A percentile compares a stretch with the other conserved stretches of the same genome.
These are phyloP conservation scores for Prunus dulcis DNA, from an alignment of 306 rosid species.

Conservation along the genomic window DNA sequence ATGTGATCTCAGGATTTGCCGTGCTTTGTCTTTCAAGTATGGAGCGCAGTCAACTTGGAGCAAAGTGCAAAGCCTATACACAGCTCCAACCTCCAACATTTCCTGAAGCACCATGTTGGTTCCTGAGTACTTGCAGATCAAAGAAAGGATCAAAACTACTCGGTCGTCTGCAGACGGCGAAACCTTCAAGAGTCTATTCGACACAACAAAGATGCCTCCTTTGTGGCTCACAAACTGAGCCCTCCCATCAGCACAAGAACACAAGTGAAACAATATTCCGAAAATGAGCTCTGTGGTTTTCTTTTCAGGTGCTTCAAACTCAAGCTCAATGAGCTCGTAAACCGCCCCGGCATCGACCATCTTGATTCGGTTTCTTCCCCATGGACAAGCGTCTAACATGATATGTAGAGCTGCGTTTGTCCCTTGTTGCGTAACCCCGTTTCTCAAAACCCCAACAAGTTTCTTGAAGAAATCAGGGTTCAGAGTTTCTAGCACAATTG, in stretches of 20 bases:
- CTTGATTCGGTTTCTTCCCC: slow-evolving; percentile 38
- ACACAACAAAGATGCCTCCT: slow-evolving; percentile 44
- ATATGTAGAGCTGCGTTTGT: slow-evolving; percentile 40
- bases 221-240: slow-evolving; percentile 51
- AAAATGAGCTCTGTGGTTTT: slow-evolving; percentile 44
- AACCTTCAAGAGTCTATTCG: slow-evolving; percentile 43
- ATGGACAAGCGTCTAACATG: slow-evolving; percentile 26
- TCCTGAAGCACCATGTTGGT: slow-evolving; percentile 48
- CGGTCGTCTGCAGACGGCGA: slow-evolving; percentile 47
- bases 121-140: slow-evolving; percentile 42
- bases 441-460: slow-evolving; percentile 24
- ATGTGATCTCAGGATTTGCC: slow-evolving; percentile 43
- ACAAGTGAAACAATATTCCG: slow-evolving; percentile 41
- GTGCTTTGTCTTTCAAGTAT: slow-evolving; percentile 47
- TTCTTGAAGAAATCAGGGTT: slow-evolving; percentile 39
- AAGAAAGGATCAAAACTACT: slow-evolving; percentile 44
- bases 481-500: slow-evolving; percentile 22
- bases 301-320: slow-evolving; percentile 31
- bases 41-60: slow-evolving; percentile 43
- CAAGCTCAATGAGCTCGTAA: slow-evolving; percentile 50
- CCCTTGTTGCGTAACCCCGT: slow-evolving; percentile 42
- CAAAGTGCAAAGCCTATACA: slow-evolving; percentile 51
- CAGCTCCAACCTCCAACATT: slow-evolving; percentile 58
- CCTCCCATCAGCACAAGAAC: slow-evolving; percentile 63
- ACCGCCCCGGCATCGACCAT: slow-evolving; percentile 45